Percentiles rank a stretch among this genome's conserved stretches.
Conservation (phyloP, 176 grass and related monocot genomes). For the Bromus sterilis region DNA sequence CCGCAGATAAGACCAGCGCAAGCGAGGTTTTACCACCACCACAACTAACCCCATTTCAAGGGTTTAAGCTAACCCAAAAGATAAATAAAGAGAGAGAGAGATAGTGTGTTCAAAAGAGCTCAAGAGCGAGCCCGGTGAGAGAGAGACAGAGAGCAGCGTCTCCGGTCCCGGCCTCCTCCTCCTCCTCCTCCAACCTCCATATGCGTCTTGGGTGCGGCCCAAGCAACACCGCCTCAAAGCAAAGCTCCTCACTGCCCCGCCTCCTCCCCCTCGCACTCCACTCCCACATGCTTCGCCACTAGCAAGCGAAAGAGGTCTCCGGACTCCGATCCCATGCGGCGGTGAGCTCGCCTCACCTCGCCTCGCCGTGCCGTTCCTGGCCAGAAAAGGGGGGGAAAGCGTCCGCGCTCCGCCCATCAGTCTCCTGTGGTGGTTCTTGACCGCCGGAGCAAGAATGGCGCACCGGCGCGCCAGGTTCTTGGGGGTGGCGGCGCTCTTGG, state of each 20-base stretch:
- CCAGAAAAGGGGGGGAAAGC: background rate
- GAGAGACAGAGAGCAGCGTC: background rate
- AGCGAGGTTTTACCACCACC: constrained; percentile 21
- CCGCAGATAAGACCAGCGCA: constrained; percentile 15
- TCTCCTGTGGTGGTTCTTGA: constrained; percentile 14
- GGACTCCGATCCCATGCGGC: background rate
- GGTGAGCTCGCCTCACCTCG: too few species aligned
- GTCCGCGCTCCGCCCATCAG: too few species aligned
- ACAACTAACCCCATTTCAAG: constrained; percentile 14
- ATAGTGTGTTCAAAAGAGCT: background rate
- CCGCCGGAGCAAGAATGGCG: constrained; percentile 15
- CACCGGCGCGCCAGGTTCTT: background rate
- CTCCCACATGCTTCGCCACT: constrained; percentile 49
- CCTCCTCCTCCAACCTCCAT: constrained; percentile 57
- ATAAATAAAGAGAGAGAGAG: background rate
- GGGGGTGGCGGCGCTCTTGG: background rate
- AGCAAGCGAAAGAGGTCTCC: background rate
- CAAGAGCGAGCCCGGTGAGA: background rate
- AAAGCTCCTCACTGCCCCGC: background rate
- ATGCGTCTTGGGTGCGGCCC: constrained; percentile 40
- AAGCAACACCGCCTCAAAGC: constrained; percentile 44
- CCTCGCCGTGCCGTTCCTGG: too few species aligned
- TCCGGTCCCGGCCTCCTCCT: constrained; percentile 23
- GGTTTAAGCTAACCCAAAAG: constrained; percentile 6
- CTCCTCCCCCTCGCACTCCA: constrained; percentile 23